Conservation (phyloP, 208 protist genomes). For the Trypanosoma theileri region DNA sequence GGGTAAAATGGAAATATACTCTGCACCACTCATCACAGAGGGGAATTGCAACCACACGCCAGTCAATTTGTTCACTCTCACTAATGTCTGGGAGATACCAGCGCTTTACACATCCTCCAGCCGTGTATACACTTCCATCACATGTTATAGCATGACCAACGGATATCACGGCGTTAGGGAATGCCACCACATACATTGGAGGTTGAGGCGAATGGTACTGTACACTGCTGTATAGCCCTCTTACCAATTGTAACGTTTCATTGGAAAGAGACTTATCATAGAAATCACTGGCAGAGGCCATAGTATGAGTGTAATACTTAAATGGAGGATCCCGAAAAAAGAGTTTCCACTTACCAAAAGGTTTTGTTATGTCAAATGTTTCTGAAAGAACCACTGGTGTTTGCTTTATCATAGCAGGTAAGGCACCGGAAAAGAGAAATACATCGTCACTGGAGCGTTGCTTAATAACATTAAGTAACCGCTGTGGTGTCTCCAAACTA, state of each 20-base stretch:
- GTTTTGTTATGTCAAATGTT: slow-evolving; percentile 6
- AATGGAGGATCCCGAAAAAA: background rate
- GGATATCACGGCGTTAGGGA: slow-evolving; percentile 22
- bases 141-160: slow-evolving; percentile 24
- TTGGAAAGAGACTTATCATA: too few species aligned
- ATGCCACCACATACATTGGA: slow-evolving; percentile 16
- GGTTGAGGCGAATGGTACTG: background rate
- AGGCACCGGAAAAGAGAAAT: background rate
- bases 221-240: background rate
- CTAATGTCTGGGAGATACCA: slow-evolving; percentile 10
- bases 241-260: background rate
- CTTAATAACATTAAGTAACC: slow-evolving; percentile 2
- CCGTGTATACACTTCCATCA: slow-evolving; percentile 17
- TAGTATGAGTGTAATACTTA: too few species aligned
- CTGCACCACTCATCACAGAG: slow-evolving; percentile 34
- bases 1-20: slow-evolving; percentile 40
- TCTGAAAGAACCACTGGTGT: slow-evolving; percentile 11
- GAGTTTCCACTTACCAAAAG: slow-evolving; percentile 12
- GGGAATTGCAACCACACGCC: slow-evolving; percentile 9
- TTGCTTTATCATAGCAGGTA: slow-evolving; percentile 5
- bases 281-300: too few species aligned
- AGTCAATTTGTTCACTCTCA: background rate
- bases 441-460: background rate
- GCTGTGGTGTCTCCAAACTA: background rate
- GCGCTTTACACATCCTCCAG: slow-evolving; percentile 19